Percentiles rank a stretch among this genome's conserved stretches.
phyloP scores from a whole-genome alignment of 805 yeast species.

The Grigorovia transvaalensis region DNA sequence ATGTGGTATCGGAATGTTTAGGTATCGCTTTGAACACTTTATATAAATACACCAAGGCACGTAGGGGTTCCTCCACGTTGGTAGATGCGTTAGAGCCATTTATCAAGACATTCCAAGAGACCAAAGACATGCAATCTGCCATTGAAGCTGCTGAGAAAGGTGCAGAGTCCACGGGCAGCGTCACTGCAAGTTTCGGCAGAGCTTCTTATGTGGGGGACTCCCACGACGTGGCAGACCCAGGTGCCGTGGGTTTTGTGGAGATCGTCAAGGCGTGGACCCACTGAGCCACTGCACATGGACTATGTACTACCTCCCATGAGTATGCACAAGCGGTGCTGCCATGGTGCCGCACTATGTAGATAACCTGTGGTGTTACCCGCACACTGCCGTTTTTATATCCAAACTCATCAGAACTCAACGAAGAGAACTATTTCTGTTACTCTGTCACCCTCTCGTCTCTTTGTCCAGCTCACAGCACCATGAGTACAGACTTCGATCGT shows the following conservation, averaged over 20 bases:
- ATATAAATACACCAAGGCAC: constrained; percentile 79
- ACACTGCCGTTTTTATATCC: background rate
- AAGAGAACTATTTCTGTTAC: too few relatives aligned
- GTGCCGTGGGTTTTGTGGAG: constrained; percentile 77
- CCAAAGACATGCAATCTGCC: constrained; percentile 49
- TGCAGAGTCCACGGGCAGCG: constrained; percentile 60
- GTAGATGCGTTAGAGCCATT: constrained; percentile 87
- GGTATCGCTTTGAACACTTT: constrained; percentile 56
- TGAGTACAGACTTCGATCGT: constrained; percentile 71
- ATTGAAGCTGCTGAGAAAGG: constrained; percentile 62
- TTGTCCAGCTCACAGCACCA: constrained; percentile 3
- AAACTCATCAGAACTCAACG: too few relatives aligned
- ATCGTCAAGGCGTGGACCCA: constrained; percentile 29
- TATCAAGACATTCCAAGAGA: constrained; percentile 45
- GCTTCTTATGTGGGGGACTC: constrained; percentile 86
- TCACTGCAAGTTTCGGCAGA: constrained; percentile 84
- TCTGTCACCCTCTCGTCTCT: too few relatives aligned
- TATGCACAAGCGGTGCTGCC: too few relatives aligned
- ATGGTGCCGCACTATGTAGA: too few relatives aligned
- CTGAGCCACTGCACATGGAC: background rate
- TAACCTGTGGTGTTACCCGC: too few relatives aligned
- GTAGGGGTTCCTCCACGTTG: constrained; percentile 80
- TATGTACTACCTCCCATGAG: too few relatives aligned
- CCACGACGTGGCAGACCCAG: constrained; percentile 75
- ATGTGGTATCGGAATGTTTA: constrained; percentile 39